phyloP scores from a whole-genome alignment of 352 stramenopile genomes.

The Thalassiosira ordinaria region DNA sequence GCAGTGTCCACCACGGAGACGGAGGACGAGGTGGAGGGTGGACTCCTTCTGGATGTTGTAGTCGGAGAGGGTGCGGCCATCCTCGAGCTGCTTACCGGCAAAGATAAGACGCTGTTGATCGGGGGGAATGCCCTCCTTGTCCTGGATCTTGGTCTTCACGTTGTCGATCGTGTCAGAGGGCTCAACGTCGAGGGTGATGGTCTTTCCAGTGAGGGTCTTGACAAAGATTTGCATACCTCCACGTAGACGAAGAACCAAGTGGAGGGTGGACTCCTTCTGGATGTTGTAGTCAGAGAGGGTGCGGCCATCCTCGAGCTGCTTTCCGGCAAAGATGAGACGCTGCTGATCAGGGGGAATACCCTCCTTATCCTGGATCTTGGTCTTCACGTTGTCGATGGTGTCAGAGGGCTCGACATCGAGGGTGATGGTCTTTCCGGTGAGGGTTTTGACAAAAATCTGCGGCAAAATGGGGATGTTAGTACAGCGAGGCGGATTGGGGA shows the following conservation, averaged over 20 bases:
- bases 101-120: slow-evolving; percentile 99
- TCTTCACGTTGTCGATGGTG: slow-evolving; percentile 99
- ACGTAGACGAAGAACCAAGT: slow-evolving; percentile 94
- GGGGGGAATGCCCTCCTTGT: slow-evolving; percentile 99
- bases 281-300: slow-evolving; percentile 94
- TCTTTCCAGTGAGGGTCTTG: slow-evolving; percentile 82
- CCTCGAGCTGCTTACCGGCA: slow-evolving; percentile 99
- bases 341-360: slow-evolving; percentile 92
- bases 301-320: slow-evolving; percentile 91
- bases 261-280: slow-evolving; percentile 96
- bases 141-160: slow-evolving; percentile 99
- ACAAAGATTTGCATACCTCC: slow-evolving; percentile 92
- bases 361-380: slow-evolving; percentile 99
- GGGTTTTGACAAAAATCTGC: slow-evolving; percentile 94
- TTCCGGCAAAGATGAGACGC: slow-evolving; percentile 90
- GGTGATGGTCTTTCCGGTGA: slow-evolving; percentile 99
- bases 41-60: too few relatives aligned
- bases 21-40: slow-evolving; percentile 89
- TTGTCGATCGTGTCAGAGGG: too few relatives aligned
- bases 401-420: slow-evolving; percentile 99
- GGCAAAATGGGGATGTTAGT: too few relatives aligned
- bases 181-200: too few relatives aligned
- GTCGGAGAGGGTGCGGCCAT: too few relatives aligned
- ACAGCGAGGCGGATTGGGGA: too few relatives aligned
- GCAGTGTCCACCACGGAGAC: slow-evolving; percentile 86